Evolutionary conservation across 352 stramenopile species (phyloP).

Genomic region (Phytophthora megakarya): DNA sequence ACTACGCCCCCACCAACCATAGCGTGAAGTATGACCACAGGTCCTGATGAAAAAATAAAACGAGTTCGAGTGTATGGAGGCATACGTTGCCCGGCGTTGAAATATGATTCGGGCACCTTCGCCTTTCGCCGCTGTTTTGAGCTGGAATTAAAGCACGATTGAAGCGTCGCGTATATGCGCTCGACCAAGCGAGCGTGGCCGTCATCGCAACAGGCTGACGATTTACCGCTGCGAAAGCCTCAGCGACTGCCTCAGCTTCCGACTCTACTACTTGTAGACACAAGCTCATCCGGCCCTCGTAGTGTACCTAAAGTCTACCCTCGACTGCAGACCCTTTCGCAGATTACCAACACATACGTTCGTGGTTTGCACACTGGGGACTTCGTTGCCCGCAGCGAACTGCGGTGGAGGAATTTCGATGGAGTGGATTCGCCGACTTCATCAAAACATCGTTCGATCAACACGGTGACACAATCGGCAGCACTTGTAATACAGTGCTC

Average conservation of each 20-base stretch:
- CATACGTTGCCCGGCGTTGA: too few species aligned
- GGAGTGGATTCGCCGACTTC: conserved; percentile 32
- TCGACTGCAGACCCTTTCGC: conserved; percentile 52
- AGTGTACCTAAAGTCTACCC: conserved; percentile 32
- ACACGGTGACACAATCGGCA: conserved; percentile 36
- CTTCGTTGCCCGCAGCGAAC: conserved; percentile 52
- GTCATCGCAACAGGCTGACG: conserved; percentile 7
- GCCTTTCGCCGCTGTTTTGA: background rate
- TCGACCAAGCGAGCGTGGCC: conserved; percentile 14
- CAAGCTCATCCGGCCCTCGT: conserved; percentile 1
- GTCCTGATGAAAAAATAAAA: conserved; percentile 32
- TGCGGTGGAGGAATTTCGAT: conserved; percentile 47
- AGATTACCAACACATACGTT: conserved; percentile 50
- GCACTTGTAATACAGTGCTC: conserved; percentile 58
- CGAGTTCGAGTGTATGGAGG: conserved; percentile 26
- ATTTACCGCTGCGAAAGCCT: conserved; percentile 1
- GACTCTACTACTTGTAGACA: background rate
- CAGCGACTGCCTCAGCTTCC: conserved; percentile 7
- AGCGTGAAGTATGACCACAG: conserved; percentile 31
- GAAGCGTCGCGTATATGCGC: conserved; percentile 25
- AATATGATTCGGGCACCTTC: background rate
- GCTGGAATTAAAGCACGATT: background rate
- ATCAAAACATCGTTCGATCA: conserved; percentile 24
- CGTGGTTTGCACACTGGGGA: conserved; percentile 40
- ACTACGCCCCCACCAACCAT: conserved; percentile 10